Evolutionary conservation across 192 early-diverging fungal genomes (phyloP), one percentile per base, ranked within the genome.

Genomic region (Backusella macrospora): DNA sequence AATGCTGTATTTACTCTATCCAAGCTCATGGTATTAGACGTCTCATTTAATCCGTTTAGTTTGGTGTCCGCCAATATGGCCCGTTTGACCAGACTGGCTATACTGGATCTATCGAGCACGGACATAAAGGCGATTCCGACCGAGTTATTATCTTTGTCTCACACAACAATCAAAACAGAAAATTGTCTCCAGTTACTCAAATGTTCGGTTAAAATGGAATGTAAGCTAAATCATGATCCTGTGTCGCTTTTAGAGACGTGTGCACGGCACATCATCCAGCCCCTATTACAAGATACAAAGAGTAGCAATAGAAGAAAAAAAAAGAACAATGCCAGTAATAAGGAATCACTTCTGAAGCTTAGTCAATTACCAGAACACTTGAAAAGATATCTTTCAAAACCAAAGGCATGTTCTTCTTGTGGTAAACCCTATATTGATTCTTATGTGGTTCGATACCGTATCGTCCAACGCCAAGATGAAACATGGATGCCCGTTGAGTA

Each of bases 161-260:
- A 29, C 15, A 59, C 48, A 16, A 71, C 55, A 1, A 66, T 77
- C n/a, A 37, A 49, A 26, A 29, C 45, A 0, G 70, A 77, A 16
- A 46, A 77, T 10, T 77, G 76, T 65, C 49, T 21, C 21, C 46
- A 67, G 6, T 16, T 77, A 26, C 14, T 40, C 14, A 26, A 66
- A 52, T 26, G 59, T 9, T 48, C n/a, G 14, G 18, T 37, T 5
- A 26, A 48, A 14, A 72, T 63, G 15, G 9, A 21, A 38, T 14
- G 21, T 13, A 38, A 40, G 2, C 21, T 72, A 1, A 44, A 68
- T 3, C 78, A 87, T 39, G 76, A 80, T 13, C 82, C 85, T 26
- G 93, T 93, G 1, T 86, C 84, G 6, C 81, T 96, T 16, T 80
- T 90, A 62, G 95, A 96, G 72, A 77, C 93, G 5, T 90, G 92